Conservation (phyloP, 2,329 filamentous ascomycete species). For the Arthroderma sp. region DNA sequence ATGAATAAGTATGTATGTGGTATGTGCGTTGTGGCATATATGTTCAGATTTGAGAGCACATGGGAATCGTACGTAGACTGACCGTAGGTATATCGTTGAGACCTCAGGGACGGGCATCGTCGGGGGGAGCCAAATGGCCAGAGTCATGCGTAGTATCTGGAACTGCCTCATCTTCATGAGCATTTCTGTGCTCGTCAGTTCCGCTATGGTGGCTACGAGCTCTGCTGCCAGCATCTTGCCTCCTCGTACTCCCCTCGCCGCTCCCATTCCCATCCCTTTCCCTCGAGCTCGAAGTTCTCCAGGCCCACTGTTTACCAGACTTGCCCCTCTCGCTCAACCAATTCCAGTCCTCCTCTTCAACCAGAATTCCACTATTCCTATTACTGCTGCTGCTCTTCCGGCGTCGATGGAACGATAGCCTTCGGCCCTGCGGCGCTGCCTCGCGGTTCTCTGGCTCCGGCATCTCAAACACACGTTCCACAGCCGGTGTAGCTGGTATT, state of each 20-base stretch:
- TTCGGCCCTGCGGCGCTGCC: not conserved
- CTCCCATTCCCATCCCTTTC: conserved; percentile 5
- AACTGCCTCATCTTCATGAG: not conserved
- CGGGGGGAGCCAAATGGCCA: not conserved
- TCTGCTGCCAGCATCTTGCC: not conserved
- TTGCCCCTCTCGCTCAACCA: conserved; percentile 14
- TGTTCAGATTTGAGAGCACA: no score
- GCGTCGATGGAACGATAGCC: conserved; percentile 4
- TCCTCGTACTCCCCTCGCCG: not conserved
- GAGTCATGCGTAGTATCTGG: not conserved
- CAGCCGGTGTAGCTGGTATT: conserved; percentile 10
- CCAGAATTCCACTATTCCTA: conserved; percentile 11
- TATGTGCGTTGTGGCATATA: no score
- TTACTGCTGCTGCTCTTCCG: conserved; percentile 11
- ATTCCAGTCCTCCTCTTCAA: conserved; percentile 16
- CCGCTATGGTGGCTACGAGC: not conserved
- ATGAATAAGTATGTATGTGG: not conserved
- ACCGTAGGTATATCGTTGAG: no score
- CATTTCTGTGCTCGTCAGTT: not conserved
- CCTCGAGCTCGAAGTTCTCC: conserved; percentile 8
- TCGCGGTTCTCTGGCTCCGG: not conserved
- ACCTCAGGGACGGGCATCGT: no score
- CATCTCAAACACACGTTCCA: conserved; percentile 3
- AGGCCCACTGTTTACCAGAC: conserved; percentile 13
- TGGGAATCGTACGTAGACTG: no score